phyloP scores from a whole-genome alignment of 352 stramenopile genomes.

The Phytophthora litchii region DNA sequence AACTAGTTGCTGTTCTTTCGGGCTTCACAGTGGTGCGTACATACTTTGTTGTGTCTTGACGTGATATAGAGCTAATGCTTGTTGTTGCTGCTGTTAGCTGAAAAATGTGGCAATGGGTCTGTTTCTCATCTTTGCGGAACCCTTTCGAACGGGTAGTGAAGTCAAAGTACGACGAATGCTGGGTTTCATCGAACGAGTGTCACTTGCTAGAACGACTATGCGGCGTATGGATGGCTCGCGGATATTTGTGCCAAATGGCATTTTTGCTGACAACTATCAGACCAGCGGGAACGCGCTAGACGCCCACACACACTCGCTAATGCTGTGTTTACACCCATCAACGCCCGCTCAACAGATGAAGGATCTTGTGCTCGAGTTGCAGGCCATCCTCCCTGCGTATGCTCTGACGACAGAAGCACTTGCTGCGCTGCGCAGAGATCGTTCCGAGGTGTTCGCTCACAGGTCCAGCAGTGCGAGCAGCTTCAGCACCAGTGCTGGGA shows the following conservation, averaged over 20 bases:
- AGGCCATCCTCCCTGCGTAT: constrained; percentile 38
- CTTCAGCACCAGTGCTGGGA: constrained; percentile 32
- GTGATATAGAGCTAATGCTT: neutral
- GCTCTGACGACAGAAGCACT: constrained; percentile 35
- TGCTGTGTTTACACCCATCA: constrained; percentile 46
- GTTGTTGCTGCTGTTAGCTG: constrained; percentile 41
- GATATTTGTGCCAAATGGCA: constrained; percentile 82
- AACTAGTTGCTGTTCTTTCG: constrained; percentile 60
- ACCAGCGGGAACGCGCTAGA: constrained; percentile 63
- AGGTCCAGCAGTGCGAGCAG: constrained; percentile 39
- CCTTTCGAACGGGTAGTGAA: constrained; percentile 73
- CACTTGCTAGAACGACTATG: constrained; percentile 75
- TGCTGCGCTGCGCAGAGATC: constrained; percentile 30
- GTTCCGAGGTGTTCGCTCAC: constrained; percentile 11
- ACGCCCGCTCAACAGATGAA: constrained; percentile 55
- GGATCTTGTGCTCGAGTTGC: constrained; percentile 47
- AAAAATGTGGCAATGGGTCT: constrained; percentile 84
- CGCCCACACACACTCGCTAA: constrained; percentile 56
- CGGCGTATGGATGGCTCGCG: constrained; percentile 64
- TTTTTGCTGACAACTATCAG: constrained; percentile 78
- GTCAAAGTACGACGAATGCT: constrained; percentile 54
- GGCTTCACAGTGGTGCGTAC: constrained; percentile 69
- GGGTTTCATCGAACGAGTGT: constrained; percentile 80
- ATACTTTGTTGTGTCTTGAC: neutral
- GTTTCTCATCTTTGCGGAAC: constrained; percentile 87